Evolutionary conservation across 805 yeast species (phyloP).

Genomic region (Saccharomycopsis guyanensis): DNA sequence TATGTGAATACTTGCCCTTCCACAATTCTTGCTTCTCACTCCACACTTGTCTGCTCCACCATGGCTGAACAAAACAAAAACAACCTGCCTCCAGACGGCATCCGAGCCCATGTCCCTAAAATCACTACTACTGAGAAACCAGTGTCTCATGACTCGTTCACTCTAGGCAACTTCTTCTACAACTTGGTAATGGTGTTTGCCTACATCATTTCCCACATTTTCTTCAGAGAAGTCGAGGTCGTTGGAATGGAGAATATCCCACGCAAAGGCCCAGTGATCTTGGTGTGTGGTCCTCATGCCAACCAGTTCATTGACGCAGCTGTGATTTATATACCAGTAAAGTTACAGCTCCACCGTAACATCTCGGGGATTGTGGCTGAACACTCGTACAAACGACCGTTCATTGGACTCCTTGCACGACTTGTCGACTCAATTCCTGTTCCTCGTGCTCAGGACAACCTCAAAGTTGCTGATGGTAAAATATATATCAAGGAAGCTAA

Average conservation of each 20-base stretch:
- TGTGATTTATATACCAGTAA: constrained; percentile 17
- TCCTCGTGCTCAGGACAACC: constrained; percentile 80
- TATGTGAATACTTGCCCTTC: too few relatives aligned
- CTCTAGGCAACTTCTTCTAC: constrained; percentile 18
- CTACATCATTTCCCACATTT: constrained; percentile 28
- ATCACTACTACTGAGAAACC: constrained; percentile 28
- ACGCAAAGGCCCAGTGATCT: constrained; percentile 72
- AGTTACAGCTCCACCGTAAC: constrained; percentile 17
- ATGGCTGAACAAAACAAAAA: background rate
- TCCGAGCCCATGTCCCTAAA: constrained; percentile 22
- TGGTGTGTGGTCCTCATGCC: constrained; percentile 98
- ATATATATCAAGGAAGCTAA: constrained; percentile 49
- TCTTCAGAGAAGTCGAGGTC: constrained; percentile 67
- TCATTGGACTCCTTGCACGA: constrained; percentile 71
- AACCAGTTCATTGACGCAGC: constrained; percentile 64
- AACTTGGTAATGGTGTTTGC: constrained; percentile 21
- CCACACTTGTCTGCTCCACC: too few relatives aligned
- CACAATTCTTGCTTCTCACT: too few relatives aligned
- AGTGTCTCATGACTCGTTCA: constrained; percentile 6
- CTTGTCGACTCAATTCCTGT: constrained; percentile 81
- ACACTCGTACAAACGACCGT: constrained; percentile 49
- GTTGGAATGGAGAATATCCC: constrained; percentile 62
- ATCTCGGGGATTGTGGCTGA: constrained; percentile 52
- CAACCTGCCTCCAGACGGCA: background rate
- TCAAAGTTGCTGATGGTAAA: constrained; percentile 59